Evolutionary conservation across 1,284 basidiomycete species (phyloP).

Genomic region (Austroboletus novae-zelandiae): DNA sequence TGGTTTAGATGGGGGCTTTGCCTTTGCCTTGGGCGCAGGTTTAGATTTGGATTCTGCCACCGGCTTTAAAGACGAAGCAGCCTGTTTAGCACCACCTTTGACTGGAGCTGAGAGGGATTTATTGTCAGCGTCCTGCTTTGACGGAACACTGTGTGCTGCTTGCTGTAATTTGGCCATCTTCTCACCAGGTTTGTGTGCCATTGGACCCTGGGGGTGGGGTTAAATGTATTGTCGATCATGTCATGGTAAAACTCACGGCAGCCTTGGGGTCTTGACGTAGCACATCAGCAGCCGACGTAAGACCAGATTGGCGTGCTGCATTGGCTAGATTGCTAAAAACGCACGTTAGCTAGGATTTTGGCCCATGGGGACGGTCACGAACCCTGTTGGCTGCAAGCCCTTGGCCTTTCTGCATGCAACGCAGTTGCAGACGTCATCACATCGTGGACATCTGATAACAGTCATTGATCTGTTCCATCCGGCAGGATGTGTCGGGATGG

Average conservation of each 20-base stretch:
- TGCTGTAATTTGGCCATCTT: constrained; percentile 13
- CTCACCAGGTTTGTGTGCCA: constrained; percentile 30
- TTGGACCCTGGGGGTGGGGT: constrained; percentile 24
- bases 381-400: constrained; percentile 61
- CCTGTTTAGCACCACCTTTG: constrained; percentile 10
- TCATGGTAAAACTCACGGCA: constrained; percentile 25
- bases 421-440: constrained; percentile 65
- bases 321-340: constrained; percentile 36
- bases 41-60: constrained; percentile 8
- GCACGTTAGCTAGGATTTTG: constrained; percentile 4
- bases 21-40: constrained; percentile 12
- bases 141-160: constrained; percentile 1
- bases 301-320: constrained; percentile 35
- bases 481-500: constrained; percentile 10
- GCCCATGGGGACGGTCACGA: constrained; percentile 3
- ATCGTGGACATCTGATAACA: constrained; percentile 60
- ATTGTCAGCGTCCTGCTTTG: constrained; percentile 3
- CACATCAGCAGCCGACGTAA: constrained; percentile 40
- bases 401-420: constrained; percentile 58
- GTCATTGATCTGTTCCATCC: constrained; percentile 12
- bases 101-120: constrained; percentile 15
- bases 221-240: constrained; percentile 4
- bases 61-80: constrained; percentile 9
- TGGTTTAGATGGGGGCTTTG: constrained; percentile 11
- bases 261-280: constrained; percentile 35